Base-by-base conservation (phyloP, 2,329 filamentous ascomycete genomes). In the Cryphonectria japonica region DNA sequence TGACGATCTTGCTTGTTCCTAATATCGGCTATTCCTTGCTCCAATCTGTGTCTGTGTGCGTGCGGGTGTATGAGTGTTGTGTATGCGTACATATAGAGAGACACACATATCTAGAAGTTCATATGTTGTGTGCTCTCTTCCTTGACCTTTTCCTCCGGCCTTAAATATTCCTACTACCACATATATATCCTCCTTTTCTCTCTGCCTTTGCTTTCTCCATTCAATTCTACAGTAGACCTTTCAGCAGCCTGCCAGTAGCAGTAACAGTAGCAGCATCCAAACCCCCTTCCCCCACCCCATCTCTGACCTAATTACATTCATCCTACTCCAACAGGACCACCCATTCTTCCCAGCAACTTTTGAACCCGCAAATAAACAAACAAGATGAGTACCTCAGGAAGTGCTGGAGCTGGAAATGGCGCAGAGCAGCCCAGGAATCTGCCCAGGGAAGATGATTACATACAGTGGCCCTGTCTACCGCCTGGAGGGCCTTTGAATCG, bases 401-500 rank as follows among this genome's bases (percentile, higher is more conserved):
- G 63, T 13, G 16, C 59, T 29, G 41, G 26, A 39, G 46, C 5
- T 11, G 59, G n/a, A 43, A 62, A 64, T 32, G 52, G 64, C 22
- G 22, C 46, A 50, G 29, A 69, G n/a, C 43, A 8, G 22, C 29
- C 8, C n/a, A 70, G 64, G 39, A 72, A 73, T 39, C 76, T 81
- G 73, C 82, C 85, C 74, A 86, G 85, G 76, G 80, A 83, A 19
- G 85, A 84, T 66, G 86, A 88, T 74, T 89, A 88, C 76, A 82
- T 87, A 76, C 84, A 85, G 70, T 89, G 88, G 78, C 80, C 83
- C 60, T 80, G 79, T 68, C 80, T 88, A 8, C 85, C 87, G 2
- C 80, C 86, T 0, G 86, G 86, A 19, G 86, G 84, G 2, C 77
- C 83, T 29, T 84, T 98, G 74, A 98, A 98, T 82, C 90, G 92